Conservation (phyloP, 306 rosid species). For the Gynostemma pentaphyllum region DNA sequence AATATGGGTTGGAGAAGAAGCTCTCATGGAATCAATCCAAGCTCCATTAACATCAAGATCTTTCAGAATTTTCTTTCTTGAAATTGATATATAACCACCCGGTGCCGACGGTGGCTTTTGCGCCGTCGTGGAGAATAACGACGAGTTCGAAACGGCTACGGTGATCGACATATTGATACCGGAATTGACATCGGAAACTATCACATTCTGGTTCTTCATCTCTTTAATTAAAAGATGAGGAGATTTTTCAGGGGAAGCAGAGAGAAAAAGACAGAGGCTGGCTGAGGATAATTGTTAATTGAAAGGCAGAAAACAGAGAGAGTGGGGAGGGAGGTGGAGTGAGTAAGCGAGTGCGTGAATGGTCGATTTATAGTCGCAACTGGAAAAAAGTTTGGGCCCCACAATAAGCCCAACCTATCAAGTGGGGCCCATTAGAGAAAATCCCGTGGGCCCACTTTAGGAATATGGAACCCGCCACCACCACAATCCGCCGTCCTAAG, state of each 20-base stretch:
- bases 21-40: constrained; percentile 87
- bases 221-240: too few relatives aligned
- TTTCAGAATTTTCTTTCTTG: constrained; percentile 40
- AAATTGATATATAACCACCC: constrained; percentile 48
- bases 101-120: constrained; percentile 48
- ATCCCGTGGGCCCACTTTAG: not conserved
- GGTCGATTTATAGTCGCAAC: constrained; percentile 49
- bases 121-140: constrained; percentile 23
- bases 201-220: constrained; percentile 80
- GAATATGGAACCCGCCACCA: too few relatives aligned
- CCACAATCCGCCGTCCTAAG: constrained; percentile 15
- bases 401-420: constrained; percentile 10
- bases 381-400: constrained; percentile 22
- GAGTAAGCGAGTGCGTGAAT: not conserved
- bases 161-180: constrained; percentile 27
- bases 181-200: constrained; percentile 27
- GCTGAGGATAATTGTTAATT: not conserved
- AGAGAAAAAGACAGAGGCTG: not conserved
- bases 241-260: not conserved
- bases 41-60: constrained; percentile 62
- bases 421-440: not conserved
- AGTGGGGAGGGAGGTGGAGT: not conserved
- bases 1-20: constrained; percentile 75
- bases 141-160: constrained; percentile 22
- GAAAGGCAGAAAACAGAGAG: not conserved